Conservation (phyloP, 208 protist species). For the Leishmania amazonensis region DNA sequence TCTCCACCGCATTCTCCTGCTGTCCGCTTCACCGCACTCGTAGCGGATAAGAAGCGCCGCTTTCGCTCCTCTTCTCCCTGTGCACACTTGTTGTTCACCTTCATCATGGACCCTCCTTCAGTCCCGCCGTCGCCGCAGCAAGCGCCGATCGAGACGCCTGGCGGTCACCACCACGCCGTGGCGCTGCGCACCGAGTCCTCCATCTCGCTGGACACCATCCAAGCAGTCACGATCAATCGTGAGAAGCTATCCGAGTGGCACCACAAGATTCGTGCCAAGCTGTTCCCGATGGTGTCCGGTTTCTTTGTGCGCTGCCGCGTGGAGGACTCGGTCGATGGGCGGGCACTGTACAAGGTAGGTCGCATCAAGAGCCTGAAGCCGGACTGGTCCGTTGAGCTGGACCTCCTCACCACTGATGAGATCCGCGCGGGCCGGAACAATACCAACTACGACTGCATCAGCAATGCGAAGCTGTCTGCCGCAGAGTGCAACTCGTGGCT, state of each 20-base stretch:
- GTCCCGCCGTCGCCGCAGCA: slow-evolving; percentile 82
- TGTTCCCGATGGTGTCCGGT: slow-evolving; percentile 83
- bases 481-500: slow-evolving; percentile 82
- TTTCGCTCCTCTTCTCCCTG: background rate
- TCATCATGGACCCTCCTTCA: slow-evolving; percentile 63
- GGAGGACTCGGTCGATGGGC: slow-evolving; percentile 86
- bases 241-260: slow-evolving; percentile 93
- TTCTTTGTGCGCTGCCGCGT: slow-evolving; percentile 93
- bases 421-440: slow-evolving; percentile 79
- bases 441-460: slow-evolving; percentile 94
- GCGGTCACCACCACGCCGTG: slow-evolving; percentile 43
- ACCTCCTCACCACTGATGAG: slow-evolving; percentile 85
- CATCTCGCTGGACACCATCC: slow-evolving; percentile 76
- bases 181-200: slow-evolving; percentile 55
- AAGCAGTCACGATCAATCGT: slow-evolving; percentile 88
- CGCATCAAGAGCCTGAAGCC: slow-evolving; percentile 86
- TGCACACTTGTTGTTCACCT: background rate
- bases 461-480: slow-evolving; percentile 82
- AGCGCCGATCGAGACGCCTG: slow-evolving; percentile 38
- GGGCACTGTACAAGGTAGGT: slow-evolving; percentile 90
- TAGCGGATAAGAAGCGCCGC: background rate
- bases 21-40: background rate
- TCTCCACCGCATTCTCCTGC: background rate
- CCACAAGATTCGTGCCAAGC: slow-evolving; percentile 82
- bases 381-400: slow-evolving; percentile 92